A percentile compares a stretch with the other conserved stretches of the same genome.
Evolutionary conservation across 805 yeast genomes (phyloP).

Genomic region (Candida boleticola): DNA sequence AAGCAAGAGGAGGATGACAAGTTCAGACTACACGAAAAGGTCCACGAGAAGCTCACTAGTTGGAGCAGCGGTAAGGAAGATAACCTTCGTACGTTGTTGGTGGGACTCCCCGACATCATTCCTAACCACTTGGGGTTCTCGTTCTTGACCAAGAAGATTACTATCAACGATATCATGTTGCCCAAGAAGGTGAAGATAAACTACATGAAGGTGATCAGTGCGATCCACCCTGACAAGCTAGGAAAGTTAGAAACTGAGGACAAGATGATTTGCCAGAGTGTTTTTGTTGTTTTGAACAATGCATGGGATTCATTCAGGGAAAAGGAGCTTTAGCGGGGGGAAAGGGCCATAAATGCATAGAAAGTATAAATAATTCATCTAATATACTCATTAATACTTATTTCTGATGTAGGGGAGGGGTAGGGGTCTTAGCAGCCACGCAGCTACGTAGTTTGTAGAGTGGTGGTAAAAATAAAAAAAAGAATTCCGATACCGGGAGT

Average conservation of each 20-base stretch:
- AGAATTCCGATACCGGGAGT: slow-evolving; percentile 76
- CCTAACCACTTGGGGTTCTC: slow-evolving; percentile 37
- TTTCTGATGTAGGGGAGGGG: background rate
- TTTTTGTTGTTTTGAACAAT: slow-evolving; percentile 76
- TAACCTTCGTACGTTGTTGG: slow-evolving; percentile 73
- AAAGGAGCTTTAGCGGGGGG: slow-evolving; percentile 45
- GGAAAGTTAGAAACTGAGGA: slow-evolving; percentile 60
- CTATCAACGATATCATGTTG: slow-evolving; percentile 73
- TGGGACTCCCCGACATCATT: slow-evolving; percentile 64
- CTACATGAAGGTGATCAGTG: slow-evolving; percentile 78
- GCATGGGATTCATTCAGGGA: slow-evolving; percentile 86
- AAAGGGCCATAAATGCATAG: background rate
- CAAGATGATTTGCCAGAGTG: slow-evolving; percentile 82
- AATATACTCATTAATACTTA: too few species aligned
- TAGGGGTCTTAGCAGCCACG: background rate
- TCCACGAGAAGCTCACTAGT: slow-evolving; percentile 47
- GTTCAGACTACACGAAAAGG: slow-evolving; percentile 59
- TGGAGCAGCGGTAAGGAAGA: slow-evolving; percentile 82
- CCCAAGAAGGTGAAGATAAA: slow-evolving; percentile 85
- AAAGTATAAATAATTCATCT: background rate
- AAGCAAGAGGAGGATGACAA: slow-evolving; percentile 4
- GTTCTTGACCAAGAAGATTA: slow-evolving; percentile 38
- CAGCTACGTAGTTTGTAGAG: too few species aligned
- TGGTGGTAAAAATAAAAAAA: too few species aligned
- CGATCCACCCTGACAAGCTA: slow-evolving; percentile 84